phyloP scores from a whole-genome alignment of 192 early-diverging fungal genomes.

The Geranomyces michiganensis region DNA sequence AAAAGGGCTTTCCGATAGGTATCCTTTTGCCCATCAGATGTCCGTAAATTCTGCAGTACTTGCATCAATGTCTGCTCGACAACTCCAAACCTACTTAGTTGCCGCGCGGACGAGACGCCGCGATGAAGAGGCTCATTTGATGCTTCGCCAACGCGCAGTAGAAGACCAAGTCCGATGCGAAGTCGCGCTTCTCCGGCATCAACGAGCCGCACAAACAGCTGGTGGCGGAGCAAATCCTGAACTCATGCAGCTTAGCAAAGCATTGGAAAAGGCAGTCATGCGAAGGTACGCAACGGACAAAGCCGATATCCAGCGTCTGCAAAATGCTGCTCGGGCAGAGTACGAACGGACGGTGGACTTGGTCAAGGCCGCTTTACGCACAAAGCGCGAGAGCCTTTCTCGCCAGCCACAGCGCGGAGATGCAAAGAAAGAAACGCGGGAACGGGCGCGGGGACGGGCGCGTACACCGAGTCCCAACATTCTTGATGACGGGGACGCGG shows the following conservation, averaged over 20 bases:
- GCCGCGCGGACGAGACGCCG: constrained; percentile 6
- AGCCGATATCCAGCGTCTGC: constrained; percentile 7
- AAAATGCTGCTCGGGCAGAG: neutral
- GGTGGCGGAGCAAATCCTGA: constrained; percentile 5
- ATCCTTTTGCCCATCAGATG: too few relatives aligned
- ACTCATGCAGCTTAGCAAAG: neutral
- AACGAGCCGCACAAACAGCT: constrained; percentile 1
- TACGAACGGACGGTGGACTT: neutral
- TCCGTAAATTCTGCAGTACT: neutral
- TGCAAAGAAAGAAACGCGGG: too few relatives aligned
- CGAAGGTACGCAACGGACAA: constrained; percentile 3
- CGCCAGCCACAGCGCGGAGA: too few relatives aligned
- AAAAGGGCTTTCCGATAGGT: too few relatives aligned
- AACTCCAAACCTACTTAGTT: neutral
- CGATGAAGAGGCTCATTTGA: constrained; percentile 18
- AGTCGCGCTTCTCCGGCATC: neutral
- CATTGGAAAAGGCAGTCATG: constrained; percentile 8
- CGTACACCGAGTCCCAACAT: neutral
- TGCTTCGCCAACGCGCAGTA: constrained; percentile 6
- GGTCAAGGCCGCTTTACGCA: neutral
- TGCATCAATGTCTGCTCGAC: neutral
- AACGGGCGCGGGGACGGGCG: too few relatives aligned
- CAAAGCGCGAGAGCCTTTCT: too few relatives aligned
- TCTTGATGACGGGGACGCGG: neutral
- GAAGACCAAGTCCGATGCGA: constrained; percentile 20